phyloP scores from a whole-genome alignment of 2,329 filamentous ascomycete genomes.

The Colletotrichum orbiculare region DNA sequence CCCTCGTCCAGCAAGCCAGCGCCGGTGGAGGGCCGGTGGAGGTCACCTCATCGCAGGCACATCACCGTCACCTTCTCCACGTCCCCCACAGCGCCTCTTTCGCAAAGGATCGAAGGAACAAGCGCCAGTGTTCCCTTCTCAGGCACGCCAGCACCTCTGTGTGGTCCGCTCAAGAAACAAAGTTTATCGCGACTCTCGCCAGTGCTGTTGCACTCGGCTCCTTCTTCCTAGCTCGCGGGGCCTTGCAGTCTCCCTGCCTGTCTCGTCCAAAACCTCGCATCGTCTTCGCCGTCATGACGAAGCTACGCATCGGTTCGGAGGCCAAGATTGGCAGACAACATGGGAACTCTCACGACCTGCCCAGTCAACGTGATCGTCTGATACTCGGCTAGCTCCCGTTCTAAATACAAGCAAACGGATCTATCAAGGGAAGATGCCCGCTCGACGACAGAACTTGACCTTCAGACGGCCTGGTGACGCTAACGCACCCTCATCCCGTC shows the following conservation, averaged over 20 bases:
- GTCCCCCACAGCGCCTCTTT: conserved; percentile 29
- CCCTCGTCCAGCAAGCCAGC: conserved; percentile 8
- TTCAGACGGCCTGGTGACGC: not conserved
- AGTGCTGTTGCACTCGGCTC: conserved; percentile 34
- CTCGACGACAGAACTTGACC: too few relatives aligned
- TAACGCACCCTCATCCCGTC: conserved; percentile 2
- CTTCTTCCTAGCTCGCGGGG: conserved; percentile 19
- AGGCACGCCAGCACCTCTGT: conserved; percentile 24
- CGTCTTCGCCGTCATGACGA: not conserved
- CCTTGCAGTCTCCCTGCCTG: conserved; percentile 10
- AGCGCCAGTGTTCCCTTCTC: conserved; percentile 30
- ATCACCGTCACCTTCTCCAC: conserved; percentile 35
- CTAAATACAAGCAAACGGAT: too few relatives aligned
- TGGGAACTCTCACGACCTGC: not conserved
- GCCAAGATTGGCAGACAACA: not conserved
- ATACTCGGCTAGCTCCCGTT: too few relatives aligned
- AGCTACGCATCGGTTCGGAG: too few relatives aligned
- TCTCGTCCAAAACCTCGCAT: too few relatives aligned
- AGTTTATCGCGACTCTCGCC: conserved; percentile 35
- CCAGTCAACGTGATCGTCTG: not conserved
- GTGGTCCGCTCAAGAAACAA: conserved; percentile 26
- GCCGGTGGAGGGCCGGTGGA: conserved; percentile 2
- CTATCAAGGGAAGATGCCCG: too few relatives aligned
- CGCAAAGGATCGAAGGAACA: conserved; percentile 14
- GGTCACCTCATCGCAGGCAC: conserved; percentile 33